phyloP scores from a whole-genome alignment of 2,329 filamentous ascomycete species.

The Gaeumannomyces tritici region DNA sequence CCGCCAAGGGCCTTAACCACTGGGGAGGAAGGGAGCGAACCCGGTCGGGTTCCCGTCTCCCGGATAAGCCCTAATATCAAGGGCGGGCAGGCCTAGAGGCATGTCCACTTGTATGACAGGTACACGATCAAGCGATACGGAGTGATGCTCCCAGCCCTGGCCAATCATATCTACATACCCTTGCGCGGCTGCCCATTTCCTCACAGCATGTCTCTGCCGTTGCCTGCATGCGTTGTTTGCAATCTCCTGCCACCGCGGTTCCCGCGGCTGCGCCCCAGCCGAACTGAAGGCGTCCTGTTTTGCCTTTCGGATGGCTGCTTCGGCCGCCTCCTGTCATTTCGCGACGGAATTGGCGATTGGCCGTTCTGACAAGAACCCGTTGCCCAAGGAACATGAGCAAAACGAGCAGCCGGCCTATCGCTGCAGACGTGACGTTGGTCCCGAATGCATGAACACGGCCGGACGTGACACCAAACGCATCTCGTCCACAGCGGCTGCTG shows the following conservation, averaged over 20 bases:
- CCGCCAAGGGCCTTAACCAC: too few relatives aligned
- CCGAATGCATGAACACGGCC: neutral
- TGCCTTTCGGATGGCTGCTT: too few relatives aligned
- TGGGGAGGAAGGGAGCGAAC: too few relatives aligned
- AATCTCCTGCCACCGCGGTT: too few relatives aligned
- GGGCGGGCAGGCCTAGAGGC: neutral
- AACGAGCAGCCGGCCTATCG: neutral
- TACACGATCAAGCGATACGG: neutral
- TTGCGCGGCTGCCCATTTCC: too few relatives aligned
- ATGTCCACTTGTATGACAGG: neutral
- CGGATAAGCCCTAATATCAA: neutral
- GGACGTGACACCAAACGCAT: neutral
- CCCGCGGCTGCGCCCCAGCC: too few relatives aligned
- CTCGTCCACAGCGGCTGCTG: neutral
- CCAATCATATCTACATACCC: neutral
- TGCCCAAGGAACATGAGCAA: neutral
- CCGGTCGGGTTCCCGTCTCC: neutral
- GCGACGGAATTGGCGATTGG: neutral
- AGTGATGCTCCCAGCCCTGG: too few relatives aligned
- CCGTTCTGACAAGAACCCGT: neutral
- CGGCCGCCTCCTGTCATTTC: neutral
- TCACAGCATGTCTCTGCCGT: too few relatives aligned
- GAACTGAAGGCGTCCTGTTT: neutral
- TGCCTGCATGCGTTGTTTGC: neutral
- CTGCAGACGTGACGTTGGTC: too few relatives aligned